A percentile compares a stretch with the other conserved stretches of the same genome.
These are phyloP conservation scores for Citrus trifoliata DNA, from an alignment of 345 rosid species.

Conservation along the genomic window DNA sequence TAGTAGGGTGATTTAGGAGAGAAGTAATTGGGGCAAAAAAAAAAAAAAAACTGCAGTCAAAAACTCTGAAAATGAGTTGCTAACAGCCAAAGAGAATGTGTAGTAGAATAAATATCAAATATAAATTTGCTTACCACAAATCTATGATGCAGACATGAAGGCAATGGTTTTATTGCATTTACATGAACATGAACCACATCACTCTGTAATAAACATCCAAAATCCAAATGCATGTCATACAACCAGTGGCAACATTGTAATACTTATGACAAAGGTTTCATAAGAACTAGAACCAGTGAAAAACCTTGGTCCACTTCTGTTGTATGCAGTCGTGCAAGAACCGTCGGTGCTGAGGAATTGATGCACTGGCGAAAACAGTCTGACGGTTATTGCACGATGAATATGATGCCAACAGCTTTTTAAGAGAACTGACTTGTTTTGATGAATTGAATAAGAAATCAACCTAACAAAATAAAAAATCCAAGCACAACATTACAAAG, in stretches of 20 bases:
- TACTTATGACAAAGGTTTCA: slow-evolving; percentile 4
- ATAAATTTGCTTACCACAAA: slow-evolving; percentile 47
- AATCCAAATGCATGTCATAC: slow-evolving; percentile 10
- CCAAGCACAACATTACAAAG: not conserved
- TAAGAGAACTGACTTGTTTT: slow-evolving; percentile 71
- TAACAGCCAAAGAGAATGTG: not conserved
- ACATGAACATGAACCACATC: slow-evolving; percentile 78
- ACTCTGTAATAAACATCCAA: slow-evolving; percentile 37
- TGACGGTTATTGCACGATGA: slow-evolving; percentile 75
- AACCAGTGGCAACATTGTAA: slow-evolving; percentile 6
- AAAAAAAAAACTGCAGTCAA: not conserved
- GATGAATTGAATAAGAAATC: slow-evolving; percentile 91
- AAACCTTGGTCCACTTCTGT: slow-evolving; percentile 96
- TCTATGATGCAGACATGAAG: slow-evolving; percentile 62
- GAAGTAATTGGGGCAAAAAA: not conserved
- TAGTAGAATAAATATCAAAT: not conserved
- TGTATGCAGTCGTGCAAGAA: slow-evolving; percentile 82
- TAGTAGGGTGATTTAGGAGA: not conserved
- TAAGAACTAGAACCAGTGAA: slow-evolving; percentile 11
- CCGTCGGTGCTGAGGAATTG: slow-evolving; percentile 86
- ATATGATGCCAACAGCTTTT: slow-evolving; percentile 72
- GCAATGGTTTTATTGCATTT: slow-evolving; percentile 71
- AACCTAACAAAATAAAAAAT: slow-evolving; percentile 45
- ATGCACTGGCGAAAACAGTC: slow-evolving; percentile 91
- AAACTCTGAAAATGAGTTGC: not conserved